Percentiles rank a stretch among this genome's conserved stretches.
Conservation (phyloP, 805 yeast species). For the Starmerella geochares region DNA sequence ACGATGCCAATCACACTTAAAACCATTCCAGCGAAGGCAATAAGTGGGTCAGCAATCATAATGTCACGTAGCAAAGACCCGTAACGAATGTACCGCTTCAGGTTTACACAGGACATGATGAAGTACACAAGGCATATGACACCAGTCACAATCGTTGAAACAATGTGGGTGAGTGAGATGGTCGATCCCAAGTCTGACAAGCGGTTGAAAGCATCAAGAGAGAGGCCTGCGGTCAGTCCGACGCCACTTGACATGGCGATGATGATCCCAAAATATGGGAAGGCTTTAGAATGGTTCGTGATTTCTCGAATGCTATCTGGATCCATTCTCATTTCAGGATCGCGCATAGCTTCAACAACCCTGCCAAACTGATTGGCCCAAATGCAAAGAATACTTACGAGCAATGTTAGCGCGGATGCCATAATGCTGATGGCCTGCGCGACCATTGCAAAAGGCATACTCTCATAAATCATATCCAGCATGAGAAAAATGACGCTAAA, state of each 20-base stretch:
- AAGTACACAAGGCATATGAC: slow-evolving; percentile 24
- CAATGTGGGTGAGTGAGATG: slow-evolving; percentile 19
- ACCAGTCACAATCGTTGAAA: slow-evolving; percentile 15
- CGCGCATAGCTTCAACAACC: background rate
- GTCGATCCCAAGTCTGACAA: slow-evolving; percentile 21
- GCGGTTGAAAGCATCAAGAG: slow-evolving; percentile 24
- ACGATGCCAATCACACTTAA: slow-evolving; percentile 23
- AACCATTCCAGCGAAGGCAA: slow-evolving; percentile 20
- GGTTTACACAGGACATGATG: slow-evolving; percentile 18
- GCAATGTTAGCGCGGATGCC: slow-evolving; percentile 23
- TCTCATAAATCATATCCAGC: slow-evolving; percentile 19
- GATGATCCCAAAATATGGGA: slow-evolving; percentile 24
- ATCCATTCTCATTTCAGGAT: background rate
- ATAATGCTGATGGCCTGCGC: slow-evolving; percentile 24
- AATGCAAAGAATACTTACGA: slow-evolving; percentile 22
- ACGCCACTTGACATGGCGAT: slow-evolving; percentile 24
- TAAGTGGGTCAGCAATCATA: slow-evolving; percentile 24
- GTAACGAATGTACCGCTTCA: slow-evolving; percentile 3
- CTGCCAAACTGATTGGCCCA: slow-evolving; percentile 22
- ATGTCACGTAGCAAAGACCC: slow-evolving; percentile 18
- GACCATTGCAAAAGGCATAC: slow-evolving; percentile 24
- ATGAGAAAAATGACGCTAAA: slow-evolving; percentile 22
- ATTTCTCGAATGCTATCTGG: background rate
- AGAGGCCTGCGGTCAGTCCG: slow-evolving; percentile 24
- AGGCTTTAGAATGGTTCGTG: slow-evolving; percentile 14